A percentile compares a stretch with the other conserved stretches of the same genome.
Evolutionary conservation across 192 early-diverging fungal species (phyloP).

Genomic region (Backusella psychrophila): DNA sequence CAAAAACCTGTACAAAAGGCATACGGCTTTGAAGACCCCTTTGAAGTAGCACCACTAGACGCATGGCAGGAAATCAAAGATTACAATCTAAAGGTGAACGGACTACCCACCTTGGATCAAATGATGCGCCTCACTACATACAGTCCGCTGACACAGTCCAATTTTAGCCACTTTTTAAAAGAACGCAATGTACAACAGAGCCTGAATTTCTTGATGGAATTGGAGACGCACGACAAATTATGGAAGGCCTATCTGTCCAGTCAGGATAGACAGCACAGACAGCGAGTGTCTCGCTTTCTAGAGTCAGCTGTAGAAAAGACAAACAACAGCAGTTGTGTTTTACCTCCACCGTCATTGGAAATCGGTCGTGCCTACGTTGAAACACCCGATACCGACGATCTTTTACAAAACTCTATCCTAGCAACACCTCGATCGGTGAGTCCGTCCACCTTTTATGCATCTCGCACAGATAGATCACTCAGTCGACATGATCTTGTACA

Average conservation of each 20-base stretch:
- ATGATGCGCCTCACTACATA: slow-evolving; percentile 22
- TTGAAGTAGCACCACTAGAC: slow-evolving; percentile 29
- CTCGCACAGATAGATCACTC: slow-evolving; percentile 11
- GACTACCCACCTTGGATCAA: slow-evolving; percentile 38
- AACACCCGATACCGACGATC: slow-evolving; percentile 12
- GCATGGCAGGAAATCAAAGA: slow-evolving; percentile 42
- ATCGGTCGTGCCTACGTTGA: background rate
- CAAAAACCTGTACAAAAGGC: slow-evolving; percentile 9
- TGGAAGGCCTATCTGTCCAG: slow-evolving; percentile 28
- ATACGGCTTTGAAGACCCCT: slow-evolving; percentile 30
- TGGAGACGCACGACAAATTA: slow-evolving; percentile 40
- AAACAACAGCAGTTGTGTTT: background rate
- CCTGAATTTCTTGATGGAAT: slow-evolving; percentile 40
- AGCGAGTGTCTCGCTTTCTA: background rate
- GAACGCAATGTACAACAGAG: slow-evolving; percentile 35
- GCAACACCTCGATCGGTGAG: background rate
- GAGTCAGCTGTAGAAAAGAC: slow-evolving; percentile 1
- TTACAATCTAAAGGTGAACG: slow-evolving; percentile 35
- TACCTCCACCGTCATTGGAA: background rate
- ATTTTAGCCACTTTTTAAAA: slow-evolving; percentile 36
- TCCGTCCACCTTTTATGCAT: slow-evolving; percentile 2
- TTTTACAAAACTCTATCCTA: background rate
- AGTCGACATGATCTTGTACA: slow-evolving; percentile 32
- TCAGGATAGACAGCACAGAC: slow-evolving; percentile 9
- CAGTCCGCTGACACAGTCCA: slow-evolving; percentile 34